Base-by-base conservation (phyloP, 306 rosid genomes). In the Nissolia schottii region DNA sequence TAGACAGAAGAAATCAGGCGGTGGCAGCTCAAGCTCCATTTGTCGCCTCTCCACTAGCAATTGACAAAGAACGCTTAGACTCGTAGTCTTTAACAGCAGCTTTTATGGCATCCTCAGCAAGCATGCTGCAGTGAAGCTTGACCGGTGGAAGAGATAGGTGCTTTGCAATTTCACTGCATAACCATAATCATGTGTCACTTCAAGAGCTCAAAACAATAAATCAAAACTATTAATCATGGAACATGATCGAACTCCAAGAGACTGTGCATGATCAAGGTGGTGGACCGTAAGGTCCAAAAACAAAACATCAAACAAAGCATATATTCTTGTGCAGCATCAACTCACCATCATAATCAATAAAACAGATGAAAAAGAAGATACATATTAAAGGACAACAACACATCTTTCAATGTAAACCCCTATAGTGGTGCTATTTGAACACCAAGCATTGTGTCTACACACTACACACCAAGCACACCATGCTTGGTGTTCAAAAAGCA, bases 101-200 rank as follows among this genome's bases (percentile, higher is more conserved):
- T 83, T 95, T 95, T 70, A 95, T 95, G 3, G 99, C 99, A 77
- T 95, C 99, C 86, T 95, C 99, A 12, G 99, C 99, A 38, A 95
- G 97, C 99, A 95, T 95, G 86, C 97, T 95, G 85, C 99, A 91
- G 79, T 95, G 99, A 70, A 95, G 86, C 89, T 95, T 95, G 14
- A 95, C 99, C 0, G 99, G 99, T 27, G 99, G 99, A 40, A 95
- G 99, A 2, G 96, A 88, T 3, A 95, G 97, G 80, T 92, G 97
- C 79, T 95, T 91, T 14, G 99, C 99, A 14, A 95, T 95, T 80
- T 95, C 99, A 66, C 99, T 95, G 85, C 72, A 78, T 6, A 22
- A 57, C 16, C 82, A 43, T 19, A 58, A 68, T 28, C 34, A 54
- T 67, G 31, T 12, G 48, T 64, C 63, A 70, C 32, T 34, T 74